A percentile compares a stretch with the other conserved stretches of the same genome.
Evolutionary conservation across 306 rosid species (phyloP).

Genomic region (Oxytropis ochrocephala): DNA sequence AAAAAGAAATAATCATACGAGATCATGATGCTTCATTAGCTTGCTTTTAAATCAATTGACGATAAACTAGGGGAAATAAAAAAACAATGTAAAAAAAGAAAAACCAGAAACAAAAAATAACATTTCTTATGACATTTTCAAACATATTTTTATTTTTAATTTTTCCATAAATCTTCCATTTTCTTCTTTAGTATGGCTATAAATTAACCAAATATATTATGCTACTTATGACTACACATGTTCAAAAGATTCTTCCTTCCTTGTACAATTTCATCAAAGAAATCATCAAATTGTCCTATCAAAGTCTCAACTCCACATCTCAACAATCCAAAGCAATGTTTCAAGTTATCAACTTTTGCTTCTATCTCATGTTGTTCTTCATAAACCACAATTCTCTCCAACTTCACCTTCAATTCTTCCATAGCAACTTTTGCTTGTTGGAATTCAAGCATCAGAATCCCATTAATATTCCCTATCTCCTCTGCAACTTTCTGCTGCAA

Average conservation of each 20-base stretch:
- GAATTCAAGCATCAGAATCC: slow-evolving; percentile 57
- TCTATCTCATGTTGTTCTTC: slow-evolving; percentile 24
- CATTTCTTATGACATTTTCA: too few species aligned
- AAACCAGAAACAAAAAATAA: too few species aligned
- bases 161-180: too few species aligned
- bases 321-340: slow-evolving; percentile 54
- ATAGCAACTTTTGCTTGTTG: slow-evolving; percentile 49
- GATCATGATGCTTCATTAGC: too few species aligned
- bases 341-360: slow-evolving; percentile 45
- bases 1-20: too few species aligned
- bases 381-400: slow-evolving; percentile 41
- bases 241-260: slow-evolving; percentile 90
- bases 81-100: too few species aligned
- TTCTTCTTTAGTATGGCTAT: too few species aligned
- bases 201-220: too few species aligned
- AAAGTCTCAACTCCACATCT: slow-evolving; percentile 63
- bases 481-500: slow-evolving; percentile 57
- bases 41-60: too few species aligned
- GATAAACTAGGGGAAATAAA: too few species aligned
- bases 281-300: slow-evolving; percentile 76
- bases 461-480: slow-evolving; percentile 44
- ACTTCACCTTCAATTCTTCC: slow-evolving; percentile 55
- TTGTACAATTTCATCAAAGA: slow-evolving; percentile 83
- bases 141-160: too few species aligned
- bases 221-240: slow-evolving; percentile 64